Evolutionary conservation across 176 grass and related monocot species (phyloP), one percentile per base, ranked within the genome.

Genomic region (Saccharum officinarum): DNA sequence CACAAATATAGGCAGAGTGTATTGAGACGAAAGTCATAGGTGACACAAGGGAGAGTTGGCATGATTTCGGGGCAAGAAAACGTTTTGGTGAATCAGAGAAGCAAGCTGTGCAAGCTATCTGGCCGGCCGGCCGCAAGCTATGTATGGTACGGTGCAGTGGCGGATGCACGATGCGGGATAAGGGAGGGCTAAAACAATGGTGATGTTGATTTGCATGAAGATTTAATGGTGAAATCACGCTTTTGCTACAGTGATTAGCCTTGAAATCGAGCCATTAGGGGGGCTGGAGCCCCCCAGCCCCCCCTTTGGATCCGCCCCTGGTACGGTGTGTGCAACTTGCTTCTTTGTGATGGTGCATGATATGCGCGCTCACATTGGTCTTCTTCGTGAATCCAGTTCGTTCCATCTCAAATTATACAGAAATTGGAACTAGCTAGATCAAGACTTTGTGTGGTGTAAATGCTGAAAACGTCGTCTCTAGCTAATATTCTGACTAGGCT

Each of bases 31-130:
- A 85, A 89, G 77, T 81, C 70, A 69, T 69, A 47, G 69, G 82
- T 85, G 75, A 30, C 76, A 74, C 76, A 70, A 77, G n/a, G 78
- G 69, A 59, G 61, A 69, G 78, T 4, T 70, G 88, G 88, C 88
- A 86, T 72, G 75, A 86, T 90, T 90, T 83, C 79, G 15, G 88
- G 88, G 59, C 83, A 90, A 82, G 88, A 78, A 86, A 90, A 71
- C 67, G 84, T 49, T 79, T 83, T 83, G 47, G 28, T 74, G 88
- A 68, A 82, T 44, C 20, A 37, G 57, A 38, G 83, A 86, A 86
- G 88, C 87, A 89, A 89, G 69, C 49, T 49, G 49, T 77, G 72
- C 62, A 71, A 44, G 70, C 40, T 74, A 87, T 78, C 60, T 87
- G 79, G 61, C 78, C 69, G 79, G 61, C 78, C 69, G 8, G 67